Conservation (phyloP, 345 rosid genomes). For the Euphorbia peplus region DNA sequence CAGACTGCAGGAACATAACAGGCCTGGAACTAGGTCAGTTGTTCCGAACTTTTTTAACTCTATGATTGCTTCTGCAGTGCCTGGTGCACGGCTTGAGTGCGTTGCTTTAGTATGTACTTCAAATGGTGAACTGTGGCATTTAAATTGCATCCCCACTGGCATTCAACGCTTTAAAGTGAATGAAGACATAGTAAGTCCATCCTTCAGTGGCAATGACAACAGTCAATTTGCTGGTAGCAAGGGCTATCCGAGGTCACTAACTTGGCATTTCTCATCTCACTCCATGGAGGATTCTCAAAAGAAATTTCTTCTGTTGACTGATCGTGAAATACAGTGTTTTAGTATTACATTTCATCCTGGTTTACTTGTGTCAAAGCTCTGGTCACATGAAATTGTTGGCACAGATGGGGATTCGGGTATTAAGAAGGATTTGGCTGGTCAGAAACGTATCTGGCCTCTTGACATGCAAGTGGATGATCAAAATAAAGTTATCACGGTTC, state of each 20-base stretch:
- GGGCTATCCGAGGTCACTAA: conserved; percentile 78
- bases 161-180: conserved; percentile 37
- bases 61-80: conserved; percentile 55
- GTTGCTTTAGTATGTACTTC: conserved; percentile 69
- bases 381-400: conserved; percentile 81
- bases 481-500: conserved; percentile 74
- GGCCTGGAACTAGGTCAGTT: conserved; percentile 33
- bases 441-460: conserved; percentile 89
- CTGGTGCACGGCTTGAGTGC: conserved; percentile 36
- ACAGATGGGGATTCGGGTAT: conserved; percentile 74
- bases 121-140: conserved; percentile 72
- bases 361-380: conserved; percentile 50
- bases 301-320: conserved; percentile 68
- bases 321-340: conserved; percentile 72
- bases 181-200: conserved; percentile 31
- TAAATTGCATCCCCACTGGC: conserved; percentile 54
- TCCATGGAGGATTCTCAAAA: conserved; percentile 38
- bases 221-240: conserved; percentile 36
- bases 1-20: conserved; percentile 32
- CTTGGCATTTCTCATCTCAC: conserved; percentile 48
- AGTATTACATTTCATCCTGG: conserved; percentile 40
- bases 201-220: conserved; percentile 37
- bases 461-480: conserved; percentile 77
- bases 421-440: conserved; percentile 88
- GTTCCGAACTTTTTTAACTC: conserved; percentile 51